Evolutionary conservation across 768 basidiomycete genomes (phyloP).

Genomic region (Serendipita sp.): DNA sequence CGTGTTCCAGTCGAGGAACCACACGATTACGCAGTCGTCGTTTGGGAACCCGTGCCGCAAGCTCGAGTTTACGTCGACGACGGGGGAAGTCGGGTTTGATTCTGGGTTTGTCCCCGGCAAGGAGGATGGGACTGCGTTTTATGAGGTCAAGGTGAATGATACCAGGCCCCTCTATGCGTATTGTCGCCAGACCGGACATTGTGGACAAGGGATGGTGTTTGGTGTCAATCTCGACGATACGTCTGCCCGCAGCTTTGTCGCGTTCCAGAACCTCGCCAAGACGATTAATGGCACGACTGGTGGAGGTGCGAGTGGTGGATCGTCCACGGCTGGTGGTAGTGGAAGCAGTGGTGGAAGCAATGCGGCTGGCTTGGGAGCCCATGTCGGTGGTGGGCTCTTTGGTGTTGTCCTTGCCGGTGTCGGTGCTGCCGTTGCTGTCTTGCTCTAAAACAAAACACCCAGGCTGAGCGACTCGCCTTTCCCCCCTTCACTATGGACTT

Average conservation of each 20-base stretch:
- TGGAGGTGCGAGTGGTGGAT: conserved; percentile 16
- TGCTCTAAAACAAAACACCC: background rate
- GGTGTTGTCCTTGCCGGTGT: background rate
- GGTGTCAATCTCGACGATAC: conserved; percentile 37
- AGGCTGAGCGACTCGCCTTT: background rate
- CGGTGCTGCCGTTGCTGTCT: background rate
- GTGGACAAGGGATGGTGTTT: conserved; percentile 46
- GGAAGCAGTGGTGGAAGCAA: background rate
- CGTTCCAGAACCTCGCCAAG: conserved; percentile 41
- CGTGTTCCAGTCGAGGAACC: conserved; percentile 32
- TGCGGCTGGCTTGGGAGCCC: background rate
- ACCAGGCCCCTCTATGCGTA: conserved; percentile 40
- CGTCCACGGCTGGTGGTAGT: background rate
- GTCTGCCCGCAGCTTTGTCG: conserved; percentile 35
- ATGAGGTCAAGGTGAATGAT: conserved; percentile 22
- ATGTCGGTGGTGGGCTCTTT: background rate
- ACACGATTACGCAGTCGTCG: conserved; percentile 39
- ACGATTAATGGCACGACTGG: conserved; percentile 35
- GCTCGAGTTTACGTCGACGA: conserved; percentile 29
- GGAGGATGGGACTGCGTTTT: background rate
- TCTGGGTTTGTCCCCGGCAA: conserved; percentile 29
- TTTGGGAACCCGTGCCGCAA: conserved; percentile 50
- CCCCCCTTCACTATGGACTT: background rate
- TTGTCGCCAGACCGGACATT: conserved; percentile 37
- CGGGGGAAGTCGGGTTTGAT: conserved; percentile 36